Evolutionary conservation across 176 grass and related monocot species (phyloP).

Genomic region (Chrysopogon serrulatus): DNA sequence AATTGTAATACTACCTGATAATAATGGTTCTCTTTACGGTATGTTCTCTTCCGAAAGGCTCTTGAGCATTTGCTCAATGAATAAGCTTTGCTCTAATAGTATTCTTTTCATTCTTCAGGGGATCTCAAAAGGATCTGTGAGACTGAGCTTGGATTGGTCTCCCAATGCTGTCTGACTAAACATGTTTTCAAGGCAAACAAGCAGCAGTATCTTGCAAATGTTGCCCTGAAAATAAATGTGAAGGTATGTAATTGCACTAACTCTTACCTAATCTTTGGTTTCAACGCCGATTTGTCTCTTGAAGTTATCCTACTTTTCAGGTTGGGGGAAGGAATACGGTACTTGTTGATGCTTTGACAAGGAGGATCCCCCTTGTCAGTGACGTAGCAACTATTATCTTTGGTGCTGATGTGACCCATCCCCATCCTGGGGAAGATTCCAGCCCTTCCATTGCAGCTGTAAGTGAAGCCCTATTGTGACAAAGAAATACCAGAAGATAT

Average conservation of each 20-base stretch:
- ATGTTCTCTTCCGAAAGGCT: constrained; percentile 18
- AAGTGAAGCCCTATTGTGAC: constrained; percentile 29
- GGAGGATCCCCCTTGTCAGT: constrained; percentile 71
- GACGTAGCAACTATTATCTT: constrained; percentile 89
- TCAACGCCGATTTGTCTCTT: background rate
- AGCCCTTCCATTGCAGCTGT: constrained; percentile 97
- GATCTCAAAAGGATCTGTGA: constrained; percentile 95
- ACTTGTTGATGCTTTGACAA: constrained; percentile 70
- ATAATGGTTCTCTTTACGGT: constrained; percentile 89
- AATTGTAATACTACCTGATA: constrained; percentile 85
- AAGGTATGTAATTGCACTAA: constrained; percentile 44
- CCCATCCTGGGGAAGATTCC: constrained; percentile 90
- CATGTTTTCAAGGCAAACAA: constrained; percentile 89
- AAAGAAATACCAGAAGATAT: background rate
- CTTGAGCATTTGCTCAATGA: background rate
- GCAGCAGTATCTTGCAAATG: constrained; percentile 90
- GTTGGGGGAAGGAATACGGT: constrained; percentile 92
- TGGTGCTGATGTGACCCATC: constrained; percentile 96
- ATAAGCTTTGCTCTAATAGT: constrained; percentile 2
- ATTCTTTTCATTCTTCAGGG: constrained; percentile 38
- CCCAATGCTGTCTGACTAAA: constrained; percentile 91
- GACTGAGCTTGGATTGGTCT: constrained; percentile 94
- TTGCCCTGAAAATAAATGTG: constrained; percentile 96
- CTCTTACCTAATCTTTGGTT: background rate
- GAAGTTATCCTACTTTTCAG: constrained; percentile 29